Conservation (phyloP, 2,329 filamentous ascomycete genomes). For the Neurospora sp. region DNA sequence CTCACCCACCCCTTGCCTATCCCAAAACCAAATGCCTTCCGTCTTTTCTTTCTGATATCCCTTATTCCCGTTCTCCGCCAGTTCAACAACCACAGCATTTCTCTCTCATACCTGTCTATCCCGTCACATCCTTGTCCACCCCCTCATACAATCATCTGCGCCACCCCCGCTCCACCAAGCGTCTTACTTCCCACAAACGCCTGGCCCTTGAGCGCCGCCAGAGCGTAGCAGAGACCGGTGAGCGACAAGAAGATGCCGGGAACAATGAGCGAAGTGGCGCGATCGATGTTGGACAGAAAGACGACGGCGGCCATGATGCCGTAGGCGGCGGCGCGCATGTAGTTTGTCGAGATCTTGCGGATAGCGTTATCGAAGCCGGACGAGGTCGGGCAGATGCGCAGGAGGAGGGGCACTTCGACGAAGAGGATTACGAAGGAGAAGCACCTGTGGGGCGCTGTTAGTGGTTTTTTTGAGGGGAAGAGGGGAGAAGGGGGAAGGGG, state of each 20-base stretch:
- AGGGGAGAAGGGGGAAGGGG: neutral
- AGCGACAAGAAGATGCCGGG: constrained; percentile 73
- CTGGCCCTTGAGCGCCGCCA: constrained; percentile 74
- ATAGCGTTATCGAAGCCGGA: constrained; percentile 80
- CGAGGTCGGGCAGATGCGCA: constrained; percentile 96
- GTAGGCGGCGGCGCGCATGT: constrained; percentile 89
- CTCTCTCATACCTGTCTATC: too few relatives aligned
- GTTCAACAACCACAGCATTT: too few relatives aligned
- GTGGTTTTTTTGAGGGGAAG: neutral
- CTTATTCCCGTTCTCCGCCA: too few relatives aligned
- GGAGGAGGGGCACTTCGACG: constrained; percentile 83
- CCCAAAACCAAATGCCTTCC: too few relatives aligned
- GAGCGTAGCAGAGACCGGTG: constrained; percentile 69
- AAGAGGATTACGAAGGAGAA: constrained; percentile 70
- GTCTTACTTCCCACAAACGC: constrained; percentile 92
- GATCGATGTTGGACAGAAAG: constrained; percentile 65
- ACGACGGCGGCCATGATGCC: constrained; percentile 69
- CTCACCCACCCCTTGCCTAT: too few relatives aligned
- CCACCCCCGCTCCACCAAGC: constrained; percentile 83
- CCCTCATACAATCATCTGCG: constrained; percentile 80
- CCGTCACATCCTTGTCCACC: too few relatives aligned
- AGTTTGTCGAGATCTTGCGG: constrained; percentile 89
- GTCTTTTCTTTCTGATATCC: too few relatives aligned
- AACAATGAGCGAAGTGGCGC: constrained; percentile 67
- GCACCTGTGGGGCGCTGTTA: constrained; percentile 34